Percentiles rank a stretch among this genome's conserved stretches.
Evolutionary conservation across 2,329 filamentous ascomycete species (phyloP).

Genomic region (Neofusicoccum parvum): DNA sequence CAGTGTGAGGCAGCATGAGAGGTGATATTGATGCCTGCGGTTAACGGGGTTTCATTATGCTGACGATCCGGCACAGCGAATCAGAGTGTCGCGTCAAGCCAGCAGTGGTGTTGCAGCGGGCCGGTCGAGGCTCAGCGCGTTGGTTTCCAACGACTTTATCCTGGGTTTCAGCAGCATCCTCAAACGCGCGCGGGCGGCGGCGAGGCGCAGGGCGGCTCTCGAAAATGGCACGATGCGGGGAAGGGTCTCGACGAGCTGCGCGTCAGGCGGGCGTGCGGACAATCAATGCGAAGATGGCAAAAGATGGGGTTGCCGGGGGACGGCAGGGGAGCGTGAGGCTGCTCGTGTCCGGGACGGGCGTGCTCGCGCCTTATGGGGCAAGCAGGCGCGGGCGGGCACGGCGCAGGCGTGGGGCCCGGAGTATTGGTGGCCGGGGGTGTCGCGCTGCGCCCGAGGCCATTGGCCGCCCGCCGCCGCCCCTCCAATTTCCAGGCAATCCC

Average conservation of each 20-base stretch:
- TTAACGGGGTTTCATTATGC: conserved; percentile 1
- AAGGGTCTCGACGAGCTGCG: not conserved
- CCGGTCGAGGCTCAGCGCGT: not conserved
- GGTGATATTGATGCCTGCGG: not conserved
- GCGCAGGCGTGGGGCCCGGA: not conserved
- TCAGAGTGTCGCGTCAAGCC: not conserved
- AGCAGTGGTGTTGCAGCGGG: not conserved
- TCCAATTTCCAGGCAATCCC: not conserved
- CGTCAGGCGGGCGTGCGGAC: not conserved
- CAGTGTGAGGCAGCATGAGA: too few relatives aligned
- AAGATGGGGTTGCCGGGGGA: conserved; percentile 5
- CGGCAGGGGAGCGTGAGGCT: not conserved
- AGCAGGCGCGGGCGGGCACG: not conserved
- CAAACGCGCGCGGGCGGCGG: too few relatives aligned
- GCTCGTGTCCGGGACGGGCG: not conserved
- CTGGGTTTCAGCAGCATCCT: not conserved
- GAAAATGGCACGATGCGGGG: not conserved
- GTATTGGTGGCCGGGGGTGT: not conserved
- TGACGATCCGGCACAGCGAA: conserved; percentile 1
- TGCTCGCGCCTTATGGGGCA: not conserved
- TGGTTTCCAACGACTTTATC: not conserved
- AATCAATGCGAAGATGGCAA: not conserved
- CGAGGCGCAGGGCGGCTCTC: not conserved
- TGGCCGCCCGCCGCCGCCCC: conserved; percentile 9
- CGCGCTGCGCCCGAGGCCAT: not conserved